Base-by-base conservation (phyloP, 2,329 filamentous ascomycete genomes). In the Cryphonectria nitschkei region DNA sequence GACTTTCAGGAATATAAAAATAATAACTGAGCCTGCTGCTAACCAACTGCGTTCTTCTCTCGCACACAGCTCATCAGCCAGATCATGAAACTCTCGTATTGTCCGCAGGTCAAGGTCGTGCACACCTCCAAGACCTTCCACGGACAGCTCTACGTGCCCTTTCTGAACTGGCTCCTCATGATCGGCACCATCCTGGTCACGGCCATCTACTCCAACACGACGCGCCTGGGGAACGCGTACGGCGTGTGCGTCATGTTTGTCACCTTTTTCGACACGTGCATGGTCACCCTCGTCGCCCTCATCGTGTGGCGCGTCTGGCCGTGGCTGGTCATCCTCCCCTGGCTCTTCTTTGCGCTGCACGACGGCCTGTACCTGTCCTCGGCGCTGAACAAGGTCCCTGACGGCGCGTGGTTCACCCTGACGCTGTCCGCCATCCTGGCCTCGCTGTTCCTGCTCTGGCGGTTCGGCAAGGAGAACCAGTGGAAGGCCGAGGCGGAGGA, bases 231-330 rank as follows among this genome's bases (percentile, higher is more conserved):
- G 29, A 88, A 93, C 75, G 91, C 91, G 0, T 93, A 93, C 74
- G 91, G 92, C 34, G 89, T 92, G 13, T 94, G 92, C 74, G 92
- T 94, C 76, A 93, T 93, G 75, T 87, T 92, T 66, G 92, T 94
- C 56, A 92, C 91, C 0, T 93, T 93, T 78, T 90, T 94, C 75
- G 91, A 90, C 70, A 93, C 92, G 0, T 90, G 86, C 77, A 89
- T 94, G 84, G 89, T 93, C 1, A 86, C 90, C 0, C 81, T 94
- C 1, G 89, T 91, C 1, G 90, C 91, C 0, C 84, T 93, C 4
- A 84, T 94, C 50, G 89, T 93, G 52, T 94, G 92, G 92, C 84
- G 88, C 32, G 77, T 91, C 46, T 85, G 86, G 13, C 82, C 87
- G 3, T 83, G 85, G 70, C 74, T 90, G n/a, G 88, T 93, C 11